Evolutionary conservation across 2,329 filamentous ascomycete genomes (phyloP).

Genomic region (Fusarium verrucosum): DNA sequence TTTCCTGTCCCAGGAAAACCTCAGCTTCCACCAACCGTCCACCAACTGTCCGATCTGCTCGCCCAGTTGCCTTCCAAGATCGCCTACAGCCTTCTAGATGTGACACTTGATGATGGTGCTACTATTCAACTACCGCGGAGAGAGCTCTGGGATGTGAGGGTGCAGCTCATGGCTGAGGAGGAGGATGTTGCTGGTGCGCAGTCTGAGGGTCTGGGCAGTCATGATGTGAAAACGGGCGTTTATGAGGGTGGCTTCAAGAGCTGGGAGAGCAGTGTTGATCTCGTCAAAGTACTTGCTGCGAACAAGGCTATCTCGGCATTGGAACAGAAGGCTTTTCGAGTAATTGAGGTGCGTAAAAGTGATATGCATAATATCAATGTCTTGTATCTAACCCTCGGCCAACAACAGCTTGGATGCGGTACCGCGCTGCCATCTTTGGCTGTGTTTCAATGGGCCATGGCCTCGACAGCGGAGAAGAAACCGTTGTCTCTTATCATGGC

Average conservation of each 20-base stretch:
- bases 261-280: slow-evolving; percentile 86
- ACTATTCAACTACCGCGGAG: slow-evolving; percentile 71
- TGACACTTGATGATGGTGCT: slow-evolving; percentile 65
- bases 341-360: slow-evolving; percentile 63
- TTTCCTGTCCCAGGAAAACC: slow-evolving; percentile 71
- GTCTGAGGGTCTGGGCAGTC: slow-evolving; percentile 65
- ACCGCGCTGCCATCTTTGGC: slow-evolving; percentile 78
- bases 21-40: slow-evolving; percentile 63
- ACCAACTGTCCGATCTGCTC: slow-evolving; percentile 63
- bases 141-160: slow-evolving; percentile 82
- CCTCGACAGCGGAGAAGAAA: slow-evolving; percentile 20
- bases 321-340: slow-evolving; percentile 50
- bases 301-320: slow-evolving; percentile 51
- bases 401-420: slow-evolving; percentile 75
- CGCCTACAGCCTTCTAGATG: slow-evolving; percentile 69
- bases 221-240: slow-evolving; percentile 81
- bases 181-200: slow-evolving; percentile 54
- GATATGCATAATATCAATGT: not conserved
- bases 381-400: slow-evolving; percentile 26
- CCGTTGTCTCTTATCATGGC: slow-evolving; percentile 71
- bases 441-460: slow-evolving; percentile 69
- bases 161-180: slow-evolving; percentile 82
- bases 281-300: slow-evolving; percentile 72
- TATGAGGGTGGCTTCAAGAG: slow-evolving; percentile 92
- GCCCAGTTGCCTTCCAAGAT: slow-evolving; percentile 75